Evolutionary conservation across 139 green algal genomes (phyloP).

Genomic region (Volvox reticuliferus): DNA sequence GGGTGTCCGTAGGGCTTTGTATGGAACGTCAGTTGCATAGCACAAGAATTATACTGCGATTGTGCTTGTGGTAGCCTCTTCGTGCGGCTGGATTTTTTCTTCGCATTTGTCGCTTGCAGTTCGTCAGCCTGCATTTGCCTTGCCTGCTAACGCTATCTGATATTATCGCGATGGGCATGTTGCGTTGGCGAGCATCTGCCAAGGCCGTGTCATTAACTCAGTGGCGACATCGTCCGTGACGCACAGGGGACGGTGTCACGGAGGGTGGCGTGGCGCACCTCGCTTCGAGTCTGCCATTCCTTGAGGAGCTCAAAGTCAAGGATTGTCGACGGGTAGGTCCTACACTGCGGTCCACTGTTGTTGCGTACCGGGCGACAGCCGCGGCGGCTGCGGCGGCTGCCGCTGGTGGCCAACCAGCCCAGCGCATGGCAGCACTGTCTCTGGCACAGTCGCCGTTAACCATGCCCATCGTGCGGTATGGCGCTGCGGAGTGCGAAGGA

Average conservation of each 20-base stretch:
- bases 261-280: slow-evolving; percentile 35
- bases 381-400: background rate
- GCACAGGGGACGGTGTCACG: slow-evolving; percentile 36
- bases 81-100: no score
- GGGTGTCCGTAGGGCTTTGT: no score
- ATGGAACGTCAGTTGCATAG: no score
- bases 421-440: background rate
- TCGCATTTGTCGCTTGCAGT: no score
- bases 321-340: slow-evolving; percentile 35
- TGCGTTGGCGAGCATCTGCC: no score
- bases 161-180: no score
- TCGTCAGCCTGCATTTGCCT: no score
- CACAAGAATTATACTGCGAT: no score
- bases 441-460: background rate
- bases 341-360: background rate
- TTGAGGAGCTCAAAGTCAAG: slow-evolving; percentile 51
- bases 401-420: background rate
- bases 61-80: no score
- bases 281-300: slow-evolving; percentile 1
- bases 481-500: slow-evolving; percentile 21
- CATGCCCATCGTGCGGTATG: slow-evolving; percentile 19
- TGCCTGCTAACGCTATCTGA: no score
- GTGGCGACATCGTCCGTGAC: no score
- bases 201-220: no score
- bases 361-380: background rate